Percentiles rank a stretch among this genome's conserved stretches.
Conservation (phyloP, 139 green algal genomes). For the Coelastrella sp. region DNA sequence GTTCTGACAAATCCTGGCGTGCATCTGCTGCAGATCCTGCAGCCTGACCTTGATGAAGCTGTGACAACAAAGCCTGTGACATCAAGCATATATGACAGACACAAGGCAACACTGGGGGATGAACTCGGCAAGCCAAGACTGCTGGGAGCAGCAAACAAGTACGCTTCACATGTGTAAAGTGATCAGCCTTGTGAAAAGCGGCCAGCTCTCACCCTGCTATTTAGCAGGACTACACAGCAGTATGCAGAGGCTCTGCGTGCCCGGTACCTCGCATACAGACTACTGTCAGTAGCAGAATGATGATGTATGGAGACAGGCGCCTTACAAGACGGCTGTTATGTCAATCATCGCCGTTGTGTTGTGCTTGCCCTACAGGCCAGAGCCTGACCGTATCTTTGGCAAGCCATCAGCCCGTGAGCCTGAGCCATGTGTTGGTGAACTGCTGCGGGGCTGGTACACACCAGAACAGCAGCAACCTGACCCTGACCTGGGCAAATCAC, state of each 20-base stretch:
- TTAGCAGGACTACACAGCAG: too few species aligned
- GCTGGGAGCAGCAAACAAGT: slow-evolving; percentile 64
- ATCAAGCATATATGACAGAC: slow-evolving; percentile 64
- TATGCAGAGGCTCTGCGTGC: too few species aligned
- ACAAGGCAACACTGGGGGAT: slow-evolving; percentile 65
- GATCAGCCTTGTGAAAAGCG: too few species aligned
- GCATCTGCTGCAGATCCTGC: slow-evolving; percentile 15
- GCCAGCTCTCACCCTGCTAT: too few species aligned
- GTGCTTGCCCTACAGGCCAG: too few species aligned
- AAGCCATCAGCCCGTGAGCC: slow-evolving; percentile 56
- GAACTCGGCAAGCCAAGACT: slow-evolving; percentile 60
- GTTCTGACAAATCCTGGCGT: neutral
- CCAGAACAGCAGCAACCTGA: slow-evolving; percentile 72
- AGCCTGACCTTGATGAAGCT: slow-evolving; percentile 42
- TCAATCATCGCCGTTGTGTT: too few species aligned
- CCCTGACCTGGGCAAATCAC: slow-evolving; percentile 77
- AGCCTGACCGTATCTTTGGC: slow-evolving; percentile 67
- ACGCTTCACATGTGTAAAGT: neutral
- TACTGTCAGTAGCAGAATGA: too few species aligned
- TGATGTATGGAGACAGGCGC: too few species aligned
- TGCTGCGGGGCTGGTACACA: slow-evolving; percentile 64
- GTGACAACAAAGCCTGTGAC: slow-evolving; percentile 45
- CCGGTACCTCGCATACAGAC: too few species aligned
- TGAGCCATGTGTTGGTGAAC: slow-evolving; percentile 65
- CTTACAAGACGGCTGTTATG: too few species aligned